Percentiles rank a stretch among this genome's conserved stretches.
Conservation (phyloP, 2,329 filamentous ascomycete species). For the Scedosporium dehoogii region DNA sequence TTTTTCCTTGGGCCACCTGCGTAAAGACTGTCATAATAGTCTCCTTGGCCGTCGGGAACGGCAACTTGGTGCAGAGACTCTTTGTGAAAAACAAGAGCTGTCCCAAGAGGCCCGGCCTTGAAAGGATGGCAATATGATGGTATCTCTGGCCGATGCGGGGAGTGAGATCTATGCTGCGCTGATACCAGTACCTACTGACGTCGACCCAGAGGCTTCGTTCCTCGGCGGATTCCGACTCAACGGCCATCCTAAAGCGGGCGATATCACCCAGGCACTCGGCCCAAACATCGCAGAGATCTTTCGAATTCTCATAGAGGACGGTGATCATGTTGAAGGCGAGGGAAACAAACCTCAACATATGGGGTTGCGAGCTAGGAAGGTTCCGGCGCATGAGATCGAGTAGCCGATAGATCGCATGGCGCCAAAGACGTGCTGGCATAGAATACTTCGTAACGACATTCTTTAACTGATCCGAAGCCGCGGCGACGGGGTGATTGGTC, state of each 20-base stretch:
- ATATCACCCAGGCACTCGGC: constrained; percentile 86
- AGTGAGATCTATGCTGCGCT: constrained; percentile 65
- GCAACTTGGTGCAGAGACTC: constrained; percentile 54
- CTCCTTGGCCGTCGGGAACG: constrained; percentile 56
- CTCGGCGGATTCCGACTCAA: constrained; percentile 69
- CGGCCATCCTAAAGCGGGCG: constrained; percentile 75
- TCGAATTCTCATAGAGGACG: constrained; percentile 74
- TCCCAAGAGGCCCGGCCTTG: constrained; percentile 56
- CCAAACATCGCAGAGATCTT: constrained; percentile 79
- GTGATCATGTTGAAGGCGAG: constrained; percentile 89
- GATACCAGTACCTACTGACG: constrained; percentile 77
- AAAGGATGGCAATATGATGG: constrained; percentile 77
- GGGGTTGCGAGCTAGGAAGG: constrained; percentile 67
- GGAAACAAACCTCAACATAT: constrained; percentile 88
- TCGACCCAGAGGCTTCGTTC: constrained; percentile 74
- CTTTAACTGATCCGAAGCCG: constrained; percentile 47
- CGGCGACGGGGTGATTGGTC: constrained; percentile 70
- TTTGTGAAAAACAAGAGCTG: constrained; percentile 67
- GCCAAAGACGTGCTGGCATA: constrained; percentile 93
- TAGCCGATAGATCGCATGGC: constrained; percentile 80
- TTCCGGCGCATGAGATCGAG: constrained; percentile 66
- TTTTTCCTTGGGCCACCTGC: constrained; percentile 34
- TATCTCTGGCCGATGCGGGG: constrained; percentile 71
- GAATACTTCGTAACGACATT: constrained; percentile 69
- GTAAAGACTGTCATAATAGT: constrained; percentile 62